phyloP scores from a whole-genome alignment of 805 yeast species.

The Myxozyma geophila region DNA sequence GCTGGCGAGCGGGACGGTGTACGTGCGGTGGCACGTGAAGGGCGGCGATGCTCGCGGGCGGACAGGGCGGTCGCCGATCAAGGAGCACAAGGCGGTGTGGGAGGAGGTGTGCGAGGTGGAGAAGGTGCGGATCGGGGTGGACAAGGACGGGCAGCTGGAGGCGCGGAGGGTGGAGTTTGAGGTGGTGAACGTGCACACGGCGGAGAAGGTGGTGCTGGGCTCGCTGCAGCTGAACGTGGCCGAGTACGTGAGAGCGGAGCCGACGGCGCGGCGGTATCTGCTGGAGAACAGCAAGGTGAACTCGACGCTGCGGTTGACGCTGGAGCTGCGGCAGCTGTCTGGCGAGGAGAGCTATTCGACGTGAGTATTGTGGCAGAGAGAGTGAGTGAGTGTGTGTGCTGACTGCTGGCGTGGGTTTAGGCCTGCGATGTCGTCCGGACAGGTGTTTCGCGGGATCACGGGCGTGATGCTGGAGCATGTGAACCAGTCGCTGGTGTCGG shows the following conservation, averaged over 20 bases:
- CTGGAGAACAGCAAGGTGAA: conserved; percentile 81
- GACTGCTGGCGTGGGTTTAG: background rate
- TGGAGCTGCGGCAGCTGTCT: conserved; percentile 22
- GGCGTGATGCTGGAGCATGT: conserved; percentile 46
- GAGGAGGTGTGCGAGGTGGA: conserved; percentile 48
- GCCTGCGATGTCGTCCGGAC: conserved; percentile 47
- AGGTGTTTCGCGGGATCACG: conserved; percentile 57
- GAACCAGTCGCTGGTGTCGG: conserved; percentile 1
- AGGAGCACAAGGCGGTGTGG: conserved; percentile 60
- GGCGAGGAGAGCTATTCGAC: conserved; percentile 32
- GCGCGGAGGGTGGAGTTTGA: conserved; percentile 50
- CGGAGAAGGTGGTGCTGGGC: conserved; percentile 63
- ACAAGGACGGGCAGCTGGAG: conserved; percentile 46
- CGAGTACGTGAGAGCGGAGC: conserved; percentile 64
- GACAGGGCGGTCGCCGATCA: conserved; percentile 53
- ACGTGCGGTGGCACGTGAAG: conserved; percentile 63
- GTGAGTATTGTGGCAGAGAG: conserved; percentile 15
- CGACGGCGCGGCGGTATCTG: conserved; percentile 64
- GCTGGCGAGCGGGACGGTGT: conserved; percentile 70
- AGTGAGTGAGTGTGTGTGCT: background rate
- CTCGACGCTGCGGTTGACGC: conserved; percentile 59
- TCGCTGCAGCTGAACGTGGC: conserved; percentile 66
- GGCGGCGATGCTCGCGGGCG: conserved; percentile 57
- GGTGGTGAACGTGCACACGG: conserved; percentile 51
- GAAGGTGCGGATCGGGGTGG: conserved; percentile 51